A percentile compares a stretch with the other conserved stretches of the same genome.
Conservation (phyloP, 176 grass and related monocot species). For the Oryza meyeriana region DNA sequence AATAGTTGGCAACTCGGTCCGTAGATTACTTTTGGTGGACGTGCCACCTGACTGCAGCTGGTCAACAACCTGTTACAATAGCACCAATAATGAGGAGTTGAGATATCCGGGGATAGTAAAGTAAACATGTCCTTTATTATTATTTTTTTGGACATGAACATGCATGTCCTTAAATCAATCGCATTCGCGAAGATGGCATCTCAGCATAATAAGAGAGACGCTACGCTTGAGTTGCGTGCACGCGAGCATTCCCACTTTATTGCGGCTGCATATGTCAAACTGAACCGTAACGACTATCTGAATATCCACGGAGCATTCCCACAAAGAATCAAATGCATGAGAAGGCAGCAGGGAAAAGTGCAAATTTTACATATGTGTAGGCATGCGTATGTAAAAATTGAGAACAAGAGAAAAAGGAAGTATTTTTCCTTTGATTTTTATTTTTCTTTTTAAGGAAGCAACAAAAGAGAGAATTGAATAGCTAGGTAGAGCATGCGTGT, state of each 20-base stretch:
- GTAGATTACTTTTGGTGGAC: slow-evolving; percentile 59
- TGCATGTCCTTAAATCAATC: background rate
- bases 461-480: background rate
- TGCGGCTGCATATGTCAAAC: background rate
- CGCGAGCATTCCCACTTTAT: background rate
- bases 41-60: slow-evolving; percentile 71
- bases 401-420: too few species aligned
- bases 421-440: too few species aligned
- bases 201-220: background rate
- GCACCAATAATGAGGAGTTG: background rate
- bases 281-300: background rate
- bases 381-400: too few species aligned
- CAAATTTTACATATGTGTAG: too few species aligned
- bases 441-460: too few species aligned
- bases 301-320: too few species aligned
- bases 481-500: background rate
- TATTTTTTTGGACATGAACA: background rate
- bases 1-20: slow-evolving; percentile 63
- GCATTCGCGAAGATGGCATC: background rate
- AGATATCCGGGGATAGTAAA: background rate
- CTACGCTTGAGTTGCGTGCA: background rate
- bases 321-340: too few species aligned
- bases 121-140: background rate
- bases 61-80: slow-evolving; percentile 74
- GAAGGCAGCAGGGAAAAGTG: too few species aligned